A percentile compares a stretch with the other conserved stretches of the same genome.
Evolutionary conservation across 257 asterid genomes (phyloP).

Genomic region (Ajuga chamaepitys): DNA sequence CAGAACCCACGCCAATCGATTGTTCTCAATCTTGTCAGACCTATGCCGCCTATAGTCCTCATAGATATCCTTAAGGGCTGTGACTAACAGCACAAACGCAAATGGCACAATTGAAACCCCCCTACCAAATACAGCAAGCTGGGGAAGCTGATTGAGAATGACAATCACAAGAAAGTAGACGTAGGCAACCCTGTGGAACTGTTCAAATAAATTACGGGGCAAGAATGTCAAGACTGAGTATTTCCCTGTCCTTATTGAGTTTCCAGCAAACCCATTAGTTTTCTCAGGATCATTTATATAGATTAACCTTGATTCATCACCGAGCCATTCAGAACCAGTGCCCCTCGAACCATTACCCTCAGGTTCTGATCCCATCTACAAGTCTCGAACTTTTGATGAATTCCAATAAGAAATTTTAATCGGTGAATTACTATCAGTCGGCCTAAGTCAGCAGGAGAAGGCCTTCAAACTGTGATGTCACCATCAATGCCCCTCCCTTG

Average conservation of each 20-base stretch:
- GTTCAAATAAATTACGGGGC: slow-evolving; percentile 90
- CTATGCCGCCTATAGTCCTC: slow-evolving; percentile 91
- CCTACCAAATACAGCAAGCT: slow-evolving; percentile 94
- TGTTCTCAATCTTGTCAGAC: slow-evolving; percentile 87
- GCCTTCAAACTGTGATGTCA: slow-evolving; percentile 34
- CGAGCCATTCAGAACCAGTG: slow-evolving; percentile 67
- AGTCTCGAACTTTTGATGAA: slow-evolving; percentile 60
- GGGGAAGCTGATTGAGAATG: slow-evolving; percentile 91
- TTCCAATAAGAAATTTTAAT: slow-evolving; percentile 44
- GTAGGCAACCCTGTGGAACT: slow-evolving; percentile 98
- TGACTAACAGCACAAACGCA: slow-evolving; percentile 74
- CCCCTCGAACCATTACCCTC: slow-evolving; percentile 67
- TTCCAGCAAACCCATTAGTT: slow-evolving; percentile 65
- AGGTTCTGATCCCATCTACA: slow-evolving; percentile 39
- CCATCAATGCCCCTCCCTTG: slow-evolving; percentile 29
- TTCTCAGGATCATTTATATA: slow-evolving; percentile 65
- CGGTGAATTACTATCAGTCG: slow-evolving; percentile 48
- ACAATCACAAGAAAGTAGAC: slow-evolving; percentile 89
- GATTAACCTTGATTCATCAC: slow-evolving; percentile 74
- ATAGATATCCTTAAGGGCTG: slow-evolving; percentile 85
- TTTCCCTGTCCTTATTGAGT: slow-evolving; percentile 71
- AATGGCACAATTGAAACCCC: slow-evolving; percentile 82
- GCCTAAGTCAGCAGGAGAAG: slow-evolving; percentile 11
- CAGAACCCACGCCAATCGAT: slow-evolving; percentile 61
- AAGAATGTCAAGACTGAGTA: slow-evolving; percentile 82